These are phyloP conservation scores for Trypanosoma scelopori DNA, from an alignment of 208 protist genomes.

Conservation along the genomic window DNA sequence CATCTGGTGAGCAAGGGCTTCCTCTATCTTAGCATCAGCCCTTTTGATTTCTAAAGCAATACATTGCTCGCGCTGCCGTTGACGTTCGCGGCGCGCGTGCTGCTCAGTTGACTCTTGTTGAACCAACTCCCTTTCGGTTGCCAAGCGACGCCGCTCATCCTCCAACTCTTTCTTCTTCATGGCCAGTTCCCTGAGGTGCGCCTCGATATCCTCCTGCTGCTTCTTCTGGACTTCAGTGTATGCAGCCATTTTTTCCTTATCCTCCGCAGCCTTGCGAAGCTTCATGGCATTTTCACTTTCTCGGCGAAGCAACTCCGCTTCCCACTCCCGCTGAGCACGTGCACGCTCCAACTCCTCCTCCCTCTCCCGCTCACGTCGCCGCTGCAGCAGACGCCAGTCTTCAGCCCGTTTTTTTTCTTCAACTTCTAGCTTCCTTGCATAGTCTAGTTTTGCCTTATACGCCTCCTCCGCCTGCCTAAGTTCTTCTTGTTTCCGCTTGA, in stretches of 20 bases:
- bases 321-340: slow-evolving; percentile 39
- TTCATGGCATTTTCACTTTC: slow-evolving; percentile 44
- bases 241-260: slow-evolving; percentile 51
- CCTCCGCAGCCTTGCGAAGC: slow-evolving; percentile 41
- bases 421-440: slow-evolving; percentile 63
- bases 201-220: slow-evolving; percentile 77
- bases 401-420: slow-evolving; percentile 69
- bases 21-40: slow-evolving; percentile 64
- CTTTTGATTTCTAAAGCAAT: slow-evolving; percentile 55
- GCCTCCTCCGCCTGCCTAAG: slow-evolving; percentile 68
- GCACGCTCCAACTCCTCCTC: slow-evolving; percentile 54
- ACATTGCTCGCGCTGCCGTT: slow-evolving; percentile 60
- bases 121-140: slow-evolving; percentile 52
- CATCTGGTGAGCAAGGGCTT: slow-evolving; percentile 55
- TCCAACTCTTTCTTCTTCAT: slow-evolving; percentile 64
- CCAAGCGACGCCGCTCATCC: slow-evolving; percentile 58
- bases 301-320: slow-evolving; percentile 49
- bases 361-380: slow-evolving; percentile 56
- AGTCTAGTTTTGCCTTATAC: slow-evolving; percentile 69
- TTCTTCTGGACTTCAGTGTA: slow-evolving; percentile 57
- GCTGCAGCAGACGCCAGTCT: slow-evolving; percentile 77
- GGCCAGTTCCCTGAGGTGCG: slow-evolving; percentile 71
- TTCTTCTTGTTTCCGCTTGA: slow-evolving; percentile 82
- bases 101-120: slow-evolving; percentile 44
- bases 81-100: slow-evolving; percentile 36